Percentiles rank a stretch among this genome's conserved stretches.
These are phyloP conservation scores for Zygosaccharomyces pseudobailii DNA, from an alignment of 1,139 yeast genomes.

Conservation along the genomic window DNA sequence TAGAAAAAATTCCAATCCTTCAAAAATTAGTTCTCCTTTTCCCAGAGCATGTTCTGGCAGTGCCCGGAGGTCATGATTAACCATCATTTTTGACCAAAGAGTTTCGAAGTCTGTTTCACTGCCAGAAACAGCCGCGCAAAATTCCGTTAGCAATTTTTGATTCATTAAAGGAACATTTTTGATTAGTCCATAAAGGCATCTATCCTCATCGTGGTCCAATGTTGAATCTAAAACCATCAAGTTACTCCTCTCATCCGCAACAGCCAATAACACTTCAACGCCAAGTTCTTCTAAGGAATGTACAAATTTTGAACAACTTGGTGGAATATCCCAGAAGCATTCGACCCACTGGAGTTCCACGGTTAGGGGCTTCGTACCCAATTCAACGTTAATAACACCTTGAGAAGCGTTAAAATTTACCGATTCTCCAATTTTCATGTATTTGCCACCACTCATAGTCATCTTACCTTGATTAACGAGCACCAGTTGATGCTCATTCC, in stretches of 20 bases:
- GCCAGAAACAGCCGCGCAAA: constrained; percentile 1
- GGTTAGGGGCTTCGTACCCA: constrained; percentile 27
- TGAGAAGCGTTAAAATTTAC: constrained; percentile 6
- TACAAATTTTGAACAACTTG: not conserved
- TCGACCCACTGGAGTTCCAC: constrained; percentile 15
- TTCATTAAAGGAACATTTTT: constrained; percentile 13
- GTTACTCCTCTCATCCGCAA: constrained; percentile 7
- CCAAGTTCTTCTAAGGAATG: constrained; percentile 6
- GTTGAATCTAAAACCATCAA: constrained; percentile 10
- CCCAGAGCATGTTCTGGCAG: not conserved
- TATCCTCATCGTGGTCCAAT: constrained; percentile 6
- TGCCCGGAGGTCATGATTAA: not conserved
- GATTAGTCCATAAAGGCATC: constrained; percentile 15
- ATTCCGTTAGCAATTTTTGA: constrained; percentile 9
- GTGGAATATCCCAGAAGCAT: constrained; percentile 15
- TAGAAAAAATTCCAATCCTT: constrained; percentile 3
- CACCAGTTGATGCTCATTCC: constrained; percentile 1
- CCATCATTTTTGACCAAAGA: constrained; percentile 6
- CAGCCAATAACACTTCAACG: constrained; percentile 1
- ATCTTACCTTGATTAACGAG: constrained; percentile 27
- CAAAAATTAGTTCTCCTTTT: not conserved
- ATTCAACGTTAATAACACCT: constrained; percentile 8
- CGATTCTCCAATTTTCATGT: constrained; percentile 18
- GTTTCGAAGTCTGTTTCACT: constrained; percentile 12
- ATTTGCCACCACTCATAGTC: constrained; percentile 19